Evolutionary conservation across 2,329 filamentous ascomycete genomes (phyloP).

Genomic region (Aspergillus flavus): DNA sequence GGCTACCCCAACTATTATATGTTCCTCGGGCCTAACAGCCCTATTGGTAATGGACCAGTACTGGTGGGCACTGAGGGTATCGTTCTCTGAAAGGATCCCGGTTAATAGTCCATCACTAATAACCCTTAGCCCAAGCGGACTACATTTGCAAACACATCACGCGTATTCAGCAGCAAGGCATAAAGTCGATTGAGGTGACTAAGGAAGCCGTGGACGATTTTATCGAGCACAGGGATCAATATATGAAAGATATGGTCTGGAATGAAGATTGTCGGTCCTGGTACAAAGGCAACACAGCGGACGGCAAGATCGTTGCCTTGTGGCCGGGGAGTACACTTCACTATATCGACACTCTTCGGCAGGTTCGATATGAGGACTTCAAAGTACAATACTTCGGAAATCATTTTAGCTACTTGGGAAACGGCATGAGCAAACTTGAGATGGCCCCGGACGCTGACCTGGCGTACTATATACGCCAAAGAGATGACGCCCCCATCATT

Average conservation of each 20-base stretch:
- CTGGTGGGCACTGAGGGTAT: slow-evolving; percentile 36
- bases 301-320: slow-evolving; percentile 17
- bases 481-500: slow-evolving; percentile 7
- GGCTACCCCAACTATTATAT: slow-evolving; percentile 52
- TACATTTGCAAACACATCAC: slow-evolving; percentile 45
- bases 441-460: slow-evolving; percentile 18
- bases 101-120: no score
- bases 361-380: slow-evolving; percentile 26
- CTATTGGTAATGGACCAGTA: slow-evolving; percentile 44
- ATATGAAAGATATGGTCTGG: slow-evolving; percentile 40
- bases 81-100: no score
- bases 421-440: slow-evolving; percentile 21
- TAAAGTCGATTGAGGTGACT: slow-evolving; percentile 41
- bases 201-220: slow-evolving; percentile 39
- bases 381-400: slow-evolving; percentile 19
- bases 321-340: slow-evolving; percentile 29
- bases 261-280: slow-evolving; percentile 36
- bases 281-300: slow-evolving; percentile 36
- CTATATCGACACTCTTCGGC: slow-evolving; percentile 23
- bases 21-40: slow-evolving; percentile 36
- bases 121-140: slow-evolving; percentile 40
- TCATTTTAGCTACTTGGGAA: slow-evolving; percentile 25
- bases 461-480: slow-evolving; percentile 27
- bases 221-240: slow-evolving; percentile 33
- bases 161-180: slow-evolving; percentile 20